Percentiles rank a stretch among this genome's conserved stretches.
Evolutionary conservation across 495 filamentous ascomycete genomes (phyloP).

Genomic region (Hapsidospora chrysogenum): DNA sequence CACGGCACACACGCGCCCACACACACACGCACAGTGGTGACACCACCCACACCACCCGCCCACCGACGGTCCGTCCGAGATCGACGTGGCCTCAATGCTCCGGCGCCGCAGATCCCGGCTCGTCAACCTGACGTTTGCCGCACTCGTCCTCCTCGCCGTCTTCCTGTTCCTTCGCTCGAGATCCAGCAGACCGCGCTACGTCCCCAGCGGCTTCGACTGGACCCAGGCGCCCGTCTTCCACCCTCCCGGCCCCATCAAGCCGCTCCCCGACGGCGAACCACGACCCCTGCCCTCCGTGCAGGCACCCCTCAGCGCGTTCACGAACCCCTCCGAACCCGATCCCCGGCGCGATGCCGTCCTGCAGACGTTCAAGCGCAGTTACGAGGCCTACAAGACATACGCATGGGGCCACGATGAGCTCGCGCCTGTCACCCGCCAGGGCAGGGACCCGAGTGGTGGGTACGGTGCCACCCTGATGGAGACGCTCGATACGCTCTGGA

Average conservation of each 20-base stretch:
- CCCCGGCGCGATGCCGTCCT: conserved; percentile 44
- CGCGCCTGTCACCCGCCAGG: conserved; percentile 41
- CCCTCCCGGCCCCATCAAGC: conserved; percentile 37
- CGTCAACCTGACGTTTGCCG: too few species aligned
- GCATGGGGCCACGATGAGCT: conserved; percentile 76
- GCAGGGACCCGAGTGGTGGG: conserved; percentile 59
- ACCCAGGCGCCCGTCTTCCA: conserved; percentile 37
- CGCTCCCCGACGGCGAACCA: conserved; percentile 36
- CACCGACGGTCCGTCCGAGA: too few species aligned
- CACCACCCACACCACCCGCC: too few species aligned
- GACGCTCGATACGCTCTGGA: conserved; percentile 75
- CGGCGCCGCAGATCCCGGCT: too few species aligned
- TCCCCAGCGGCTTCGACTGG: conserved; percentile 34
- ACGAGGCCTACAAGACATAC: conserved; percentile 57
- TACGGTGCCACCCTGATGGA: conserved; percentile 90
- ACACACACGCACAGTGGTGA: too few species aligned
- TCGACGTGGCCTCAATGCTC: too few species aligned
- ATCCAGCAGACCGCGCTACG: too few species aligned
- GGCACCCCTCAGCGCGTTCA: conserved; percentile 5
- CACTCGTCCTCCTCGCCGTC: too few species aligned
- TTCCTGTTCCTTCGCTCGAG: too few species aligned
- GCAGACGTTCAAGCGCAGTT: conserved; percentile 50
- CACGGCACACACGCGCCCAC: too few species aligned
- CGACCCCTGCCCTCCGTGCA: conserved; percentile 52
- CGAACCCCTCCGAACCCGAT: conserved; percentile 31